Conservation (phyloP, 257 asterid species). For the Solanum commersonii region DNA sequence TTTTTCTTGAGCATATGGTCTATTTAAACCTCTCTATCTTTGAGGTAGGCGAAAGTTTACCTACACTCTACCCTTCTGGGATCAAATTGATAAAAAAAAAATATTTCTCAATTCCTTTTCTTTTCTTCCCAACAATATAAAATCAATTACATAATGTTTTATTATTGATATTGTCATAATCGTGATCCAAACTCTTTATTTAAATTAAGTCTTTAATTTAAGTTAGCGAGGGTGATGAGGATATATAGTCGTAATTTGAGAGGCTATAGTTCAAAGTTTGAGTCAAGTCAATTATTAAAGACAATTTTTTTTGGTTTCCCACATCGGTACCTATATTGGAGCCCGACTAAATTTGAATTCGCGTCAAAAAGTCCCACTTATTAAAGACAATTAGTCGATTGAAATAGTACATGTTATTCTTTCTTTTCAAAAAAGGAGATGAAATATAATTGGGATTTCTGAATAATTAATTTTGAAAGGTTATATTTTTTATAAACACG, state of each 20-base stretch:
- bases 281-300: not conserved
- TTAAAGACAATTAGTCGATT: not conserved
- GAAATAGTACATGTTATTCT: not conserved
- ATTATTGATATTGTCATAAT: not conserved
- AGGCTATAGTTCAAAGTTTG: not conserved
- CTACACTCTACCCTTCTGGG: rapidly evolving
- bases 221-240: not conserved
- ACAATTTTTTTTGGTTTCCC: not conserved
- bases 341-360: no score
- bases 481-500: not conserved
- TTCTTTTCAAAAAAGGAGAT: not conserved
- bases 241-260: no score
- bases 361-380: no score
- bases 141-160: not conserved
- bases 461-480: not conserved
- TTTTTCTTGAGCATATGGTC: not conserved
- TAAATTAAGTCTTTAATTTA: no score
- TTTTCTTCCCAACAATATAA: not conserved
- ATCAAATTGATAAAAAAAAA: not conserved
- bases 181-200: not conserved
- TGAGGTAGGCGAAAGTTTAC: not conserved
- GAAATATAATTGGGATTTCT: not conserved
- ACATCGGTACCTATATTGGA: no score
- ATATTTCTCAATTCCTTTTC: not conserved
- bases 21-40: not conserved